phyloP scores from a whole-genome alignment of 805 yeast species.

The Zygosaccharomyces pseudorouxii region DNA sequence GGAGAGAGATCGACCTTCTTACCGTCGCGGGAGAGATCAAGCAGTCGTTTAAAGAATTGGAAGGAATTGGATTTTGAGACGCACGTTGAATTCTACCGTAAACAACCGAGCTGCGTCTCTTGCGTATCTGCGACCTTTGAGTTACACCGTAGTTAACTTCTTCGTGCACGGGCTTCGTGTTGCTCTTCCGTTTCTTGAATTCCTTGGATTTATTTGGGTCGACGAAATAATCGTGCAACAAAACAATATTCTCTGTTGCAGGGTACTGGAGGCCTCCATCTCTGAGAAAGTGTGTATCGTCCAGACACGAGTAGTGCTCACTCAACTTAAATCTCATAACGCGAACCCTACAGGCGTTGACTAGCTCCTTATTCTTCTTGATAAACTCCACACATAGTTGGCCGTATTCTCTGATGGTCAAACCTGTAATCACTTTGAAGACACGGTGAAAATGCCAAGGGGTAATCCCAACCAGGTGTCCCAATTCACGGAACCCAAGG shows the following conservation, averaged over 20 bases:
- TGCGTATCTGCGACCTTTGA: constrained; percentile 22
- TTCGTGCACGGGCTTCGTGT: constrained; percentile 2
- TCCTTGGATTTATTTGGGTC: constrained; percentile 27
- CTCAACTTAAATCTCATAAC: constrained; percentile 14
- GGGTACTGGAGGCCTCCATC: constrained; percentile 21
- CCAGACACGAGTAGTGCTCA: constrained; percentile 19
- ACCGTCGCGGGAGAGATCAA: constrained; percentile 7
- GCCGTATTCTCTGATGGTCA: constrained; percentile 86
- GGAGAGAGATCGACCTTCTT: not conserved
- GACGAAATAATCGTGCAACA: constrained; percentile 24
- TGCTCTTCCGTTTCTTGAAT: constrained; percentile 20
- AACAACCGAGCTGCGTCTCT: constrained; percentile 25
- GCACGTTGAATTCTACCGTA: constrained; percentile 23
- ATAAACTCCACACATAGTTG: constrained; percentile 70
- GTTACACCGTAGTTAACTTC: constrained; percentile 6
- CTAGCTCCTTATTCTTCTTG: constrained; percentile 32
- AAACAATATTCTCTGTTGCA: constrained; percentile 22
- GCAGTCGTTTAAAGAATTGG: constrained; percentile 22
- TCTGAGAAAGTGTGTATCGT: constrained; percentile 18
- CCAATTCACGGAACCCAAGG: constrained; percentile 79
- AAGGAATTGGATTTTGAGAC: constrained; percentile 19
- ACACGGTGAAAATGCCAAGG: constrained; percentile 96
- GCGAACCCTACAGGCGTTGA: constrained; percentile 19
- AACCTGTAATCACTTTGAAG: constrained; percentile 77
- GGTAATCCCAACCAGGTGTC: constrained; percentile 72